These are phyloP conservation scores for Moricandia arvensis DNA, from an alignment of 345 rosid genomes.

Conservation along the genomic window DNA sequence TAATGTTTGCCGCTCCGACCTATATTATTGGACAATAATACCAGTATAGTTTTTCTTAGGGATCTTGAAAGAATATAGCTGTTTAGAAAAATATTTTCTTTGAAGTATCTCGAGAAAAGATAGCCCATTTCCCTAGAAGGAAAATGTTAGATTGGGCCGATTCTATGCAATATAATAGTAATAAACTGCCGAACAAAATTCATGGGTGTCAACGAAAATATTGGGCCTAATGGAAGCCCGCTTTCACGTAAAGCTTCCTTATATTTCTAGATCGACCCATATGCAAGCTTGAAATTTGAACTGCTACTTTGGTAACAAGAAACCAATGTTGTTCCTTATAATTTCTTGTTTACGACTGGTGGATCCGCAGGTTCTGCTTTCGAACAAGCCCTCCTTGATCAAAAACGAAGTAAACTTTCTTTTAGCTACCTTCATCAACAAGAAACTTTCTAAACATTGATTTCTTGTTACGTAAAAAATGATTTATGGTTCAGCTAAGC, in stretches of 20 bases:
- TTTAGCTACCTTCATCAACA: too few relatives aligned
- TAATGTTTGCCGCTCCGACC: constrained; percentile 20
- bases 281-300: neutral
- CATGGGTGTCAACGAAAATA: neutral
- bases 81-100: neutral
- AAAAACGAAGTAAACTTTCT: too few relatives aligned
- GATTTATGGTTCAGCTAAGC: neutral
- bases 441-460: too few relatives aligned
- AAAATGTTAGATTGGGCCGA: neutral
- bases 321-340: neutral
- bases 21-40: constrained; percentile 30
- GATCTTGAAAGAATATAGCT: constrained; percentile 13
- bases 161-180: neutral
- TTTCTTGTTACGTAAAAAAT: too few relatives aligned
- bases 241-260: neutral
- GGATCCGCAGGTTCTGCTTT: neutral
- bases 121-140: neutral
- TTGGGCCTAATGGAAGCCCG: neutral
- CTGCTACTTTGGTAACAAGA: neutral
- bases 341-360: neutral
- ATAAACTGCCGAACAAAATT: neutral
- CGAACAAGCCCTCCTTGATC: neutral
- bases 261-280: neutral
- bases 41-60: constrained; percentile 14
- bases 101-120: neutral